Conservation (phyloP, 495 filamentous ascomycete species). For the Penicillium ochrochloron region DNA sequence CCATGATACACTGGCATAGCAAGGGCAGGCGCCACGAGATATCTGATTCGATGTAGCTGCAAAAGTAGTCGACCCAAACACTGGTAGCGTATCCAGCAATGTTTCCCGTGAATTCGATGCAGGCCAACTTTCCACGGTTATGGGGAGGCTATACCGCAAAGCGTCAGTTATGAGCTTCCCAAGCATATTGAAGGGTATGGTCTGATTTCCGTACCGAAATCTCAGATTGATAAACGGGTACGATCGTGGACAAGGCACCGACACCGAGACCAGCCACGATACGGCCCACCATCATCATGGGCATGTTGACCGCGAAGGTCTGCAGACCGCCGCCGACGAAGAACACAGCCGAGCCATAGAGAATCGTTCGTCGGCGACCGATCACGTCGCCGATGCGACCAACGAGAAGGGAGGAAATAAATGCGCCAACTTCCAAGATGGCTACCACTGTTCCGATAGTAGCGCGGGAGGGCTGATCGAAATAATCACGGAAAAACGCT, state of each 20-base stretch:
- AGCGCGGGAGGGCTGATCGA: conserved; percentile 80
- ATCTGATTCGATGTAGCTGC: conserved; percentile 83
- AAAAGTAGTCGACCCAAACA: conserved; percentile 98
- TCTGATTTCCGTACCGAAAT: conserved; percentile 56
- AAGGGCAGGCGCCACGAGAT: conserved; percentile 91
- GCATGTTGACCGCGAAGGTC: conserved; percentile 76
- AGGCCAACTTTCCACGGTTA: conserved; percentile 92
- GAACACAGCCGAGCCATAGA: conserved; percentile 93
- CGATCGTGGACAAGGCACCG: conserved; percentile 93
- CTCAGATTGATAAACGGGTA: conserved; percentile 97
- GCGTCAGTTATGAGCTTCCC: conserved; percentile 16
- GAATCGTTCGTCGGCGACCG: conserved; percentile 85
- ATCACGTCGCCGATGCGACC: conserved; percentile 90
- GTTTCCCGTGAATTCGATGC: conserved; percentile 98
- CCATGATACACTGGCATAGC: conserved; percentile 94
- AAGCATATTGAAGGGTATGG: neutral
- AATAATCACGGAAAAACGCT: conserved; percentile 85
- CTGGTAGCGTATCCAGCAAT: conserved; percentile 93
- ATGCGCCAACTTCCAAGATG: conserved; percentile 91
- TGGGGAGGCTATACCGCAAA: conserved; percentile 69
- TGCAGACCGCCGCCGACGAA: conserved; percentile 89
- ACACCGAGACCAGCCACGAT: conserved; percentile 93
- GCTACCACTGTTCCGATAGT: conserved; percentile 96
- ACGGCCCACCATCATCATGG: conserved; percentile 90
- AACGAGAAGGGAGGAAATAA: conserved; percentile 87